A percentile compares a stretch with the other conserved stretches of the same genome.
These are phyloP conservation scores for Canna indica DNA, from an alignment of 176 grass and related monocot genomes.

Conservation along the genomic window DNA sequence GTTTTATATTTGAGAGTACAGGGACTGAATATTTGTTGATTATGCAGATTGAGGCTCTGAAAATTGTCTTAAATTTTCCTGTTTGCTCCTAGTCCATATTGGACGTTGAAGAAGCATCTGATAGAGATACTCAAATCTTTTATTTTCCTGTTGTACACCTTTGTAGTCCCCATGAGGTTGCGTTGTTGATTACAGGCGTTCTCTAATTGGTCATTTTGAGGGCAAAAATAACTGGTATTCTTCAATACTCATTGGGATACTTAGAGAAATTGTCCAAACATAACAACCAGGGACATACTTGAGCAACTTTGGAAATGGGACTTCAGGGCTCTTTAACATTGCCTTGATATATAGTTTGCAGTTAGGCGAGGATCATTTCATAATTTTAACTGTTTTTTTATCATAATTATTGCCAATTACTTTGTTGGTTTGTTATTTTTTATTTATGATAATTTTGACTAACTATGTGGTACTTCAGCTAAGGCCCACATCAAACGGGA, in stretches of 20 bases:
- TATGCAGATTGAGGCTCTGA: not conserved
- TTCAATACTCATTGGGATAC: not conserved
- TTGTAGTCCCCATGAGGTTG: not conserved
- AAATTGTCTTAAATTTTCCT: not conserved
- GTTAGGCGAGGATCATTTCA: not conserved
- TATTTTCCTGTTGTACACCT: not conserved
- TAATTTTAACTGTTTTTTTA: not conserved
- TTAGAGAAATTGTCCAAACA: not conserved
- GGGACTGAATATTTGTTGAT: not conserved
- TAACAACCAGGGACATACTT: not conserved
- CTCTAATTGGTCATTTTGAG: not conserved
- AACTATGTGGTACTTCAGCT: too few species aligned
- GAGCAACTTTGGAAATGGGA: not conserved
- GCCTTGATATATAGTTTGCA: not conserved
- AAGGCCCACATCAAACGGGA: too few species aligned
- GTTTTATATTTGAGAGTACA: not conserved
- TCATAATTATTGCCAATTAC: not conserved
- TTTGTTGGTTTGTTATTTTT: too few species aligned
- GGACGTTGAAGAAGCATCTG: not conserved
- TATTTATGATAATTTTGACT: not conserved
- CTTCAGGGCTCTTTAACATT: not conserved
- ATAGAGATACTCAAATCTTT: not conserved
- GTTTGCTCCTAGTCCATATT: not conserved
- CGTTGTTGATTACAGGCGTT: not conserved
- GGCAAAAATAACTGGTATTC: not conserved